Percentiles rank a stretch among this genome's conserved stretches.
Evolutionary conservation across 2,329 filamentous ascomycete species (phyloP).

Genomic region (Emmonsiellopsis sp.): DNA sequence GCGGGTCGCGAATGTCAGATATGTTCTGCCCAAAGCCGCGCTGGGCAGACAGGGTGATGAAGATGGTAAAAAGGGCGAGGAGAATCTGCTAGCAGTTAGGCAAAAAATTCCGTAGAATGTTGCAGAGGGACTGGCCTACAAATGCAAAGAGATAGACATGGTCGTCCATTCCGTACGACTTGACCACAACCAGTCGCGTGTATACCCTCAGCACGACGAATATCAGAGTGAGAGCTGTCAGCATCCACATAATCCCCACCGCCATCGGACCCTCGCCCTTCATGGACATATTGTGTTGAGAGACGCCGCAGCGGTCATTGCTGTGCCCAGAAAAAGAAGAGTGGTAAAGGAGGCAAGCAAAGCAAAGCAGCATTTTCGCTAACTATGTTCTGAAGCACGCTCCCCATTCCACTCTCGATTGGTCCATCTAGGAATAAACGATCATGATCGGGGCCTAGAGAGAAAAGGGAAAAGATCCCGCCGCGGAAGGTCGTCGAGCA

Average conservation of each 20-base stretch:
- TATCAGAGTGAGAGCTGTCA: constrained; percentile 16
- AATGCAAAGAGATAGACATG: no score
- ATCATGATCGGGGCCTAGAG: no score
- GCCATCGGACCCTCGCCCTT: not conserved
- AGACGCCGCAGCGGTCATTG: not conserved
- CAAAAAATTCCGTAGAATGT: not conserved
- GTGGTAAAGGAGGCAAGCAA: not conserved
- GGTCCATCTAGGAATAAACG: no score
- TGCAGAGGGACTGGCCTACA: not conserved
- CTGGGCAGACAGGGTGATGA: not conserved
- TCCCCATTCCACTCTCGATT: no score
- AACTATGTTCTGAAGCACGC: no score
- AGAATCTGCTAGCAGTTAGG: not conserved
- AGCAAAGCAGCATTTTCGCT: no score
- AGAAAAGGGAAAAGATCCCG: no score
- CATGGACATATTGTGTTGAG: not conserved
- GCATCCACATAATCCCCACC: constrained; percentile 16
- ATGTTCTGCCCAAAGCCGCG: not conserved
- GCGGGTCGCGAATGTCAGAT: not conserved
- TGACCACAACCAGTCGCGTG: constrained; percentile 5
- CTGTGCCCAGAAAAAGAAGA: not conserved
- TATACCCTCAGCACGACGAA: constrained; percentile 18
- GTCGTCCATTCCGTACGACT: not conserved
- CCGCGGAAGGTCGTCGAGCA: no score
- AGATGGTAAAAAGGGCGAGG: not conserved